Conservation (phyloP, 441 rosid genomes). For the Metrosideros polymorpha region DNA sequence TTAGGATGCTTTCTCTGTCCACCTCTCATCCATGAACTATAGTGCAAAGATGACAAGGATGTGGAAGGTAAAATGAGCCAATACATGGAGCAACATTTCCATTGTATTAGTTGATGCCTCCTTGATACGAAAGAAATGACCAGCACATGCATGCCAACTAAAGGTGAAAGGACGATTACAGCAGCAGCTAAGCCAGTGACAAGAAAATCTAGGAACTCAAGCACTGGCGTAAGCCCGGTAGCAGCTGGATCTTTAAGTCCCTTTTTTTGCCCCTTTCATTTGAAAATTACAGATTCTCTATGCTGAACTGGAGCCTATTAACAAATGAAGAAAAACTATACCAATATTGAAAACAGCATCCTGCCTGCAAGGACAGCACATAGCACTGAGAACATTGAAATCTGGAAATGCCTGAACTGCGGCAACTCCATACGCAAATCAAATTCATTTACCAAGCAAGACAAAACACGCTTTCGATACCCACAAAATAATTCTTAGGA, state of each 20-base stretch:
- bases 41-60: neutral
- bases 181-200: neutral
- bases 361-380: neutral
- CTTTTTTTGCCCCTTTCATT: neutral
- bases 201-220: neutral
- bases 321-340: neutral
- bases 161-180: neutral
- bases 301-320: neutral
- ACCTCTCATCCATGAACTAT: neutral
- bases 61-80: neutral
- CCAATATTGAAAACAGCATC: neutral
- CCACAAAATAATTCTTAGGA: neutral
- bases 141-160: neutral
- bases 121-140: neutral
- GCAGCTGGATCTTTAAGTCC: neutral
- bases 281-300: neutral
- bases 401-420: neutral
- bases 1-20: neutral
- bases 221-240: neutral
- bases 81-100: neutral
- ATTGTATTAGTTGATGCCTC: neutral
- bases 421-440: neutral
- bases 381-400: neutral
- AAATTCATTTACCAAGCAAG: neutral
- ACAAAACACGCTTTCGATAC: neutral